A percentile compares a stretch with the other conserved stretches of the same genome.
Evolutionary conservation across 1,284 basidiomycete genomes (phyloP).

Genomic region (Microstroma glucosiphilum): DNA sequence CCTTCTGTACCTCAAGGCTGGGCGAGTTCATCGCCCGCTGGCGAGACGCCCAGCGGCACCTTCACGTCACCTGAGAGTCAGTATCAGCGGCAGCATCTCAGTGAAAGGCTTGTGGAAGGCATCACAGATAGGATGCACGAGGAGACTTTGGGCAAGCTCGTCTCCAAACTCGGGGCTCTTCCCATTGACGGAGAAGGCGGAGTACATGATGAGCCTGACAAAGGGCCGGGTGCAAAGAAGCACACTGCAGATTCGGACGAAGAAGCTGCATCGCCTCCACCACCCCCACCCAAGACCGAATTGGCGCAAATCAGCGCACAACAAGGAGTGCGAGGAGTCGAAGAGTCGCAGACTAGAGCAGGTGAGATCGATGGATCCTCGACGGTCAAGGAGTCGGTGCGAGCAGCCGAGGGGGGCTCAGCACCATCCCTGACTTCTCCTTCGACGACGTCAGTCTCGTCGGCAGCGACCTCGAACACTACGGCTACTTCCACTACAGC

Average conservation of each 20-base stretch:
- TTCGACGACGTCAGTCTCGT: neutral
- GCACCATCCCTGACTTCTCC: neutral
- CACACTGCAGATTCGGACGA: neutral
- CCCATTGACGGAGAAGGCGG: constrained; percentile 25
- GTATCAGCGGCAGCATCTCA: constrained; percentile 4
- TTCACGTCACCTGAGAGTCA: neutral
- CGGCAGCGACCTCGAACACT: neutral
- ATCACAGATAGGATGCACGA: constrained; percentile 21
- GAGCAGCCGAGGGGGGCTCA: neutral
- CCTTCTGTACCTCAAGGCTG: constrained; percentile 10
- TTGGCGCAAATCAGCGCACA: neutral
- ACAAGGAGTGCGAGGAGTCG: too few species aligned
- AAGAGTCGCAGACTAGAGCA: too few species aligned
- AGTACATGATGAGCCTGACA: constrained; percentile 7
- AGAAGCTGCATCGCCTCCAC: constrained; percentile 16
- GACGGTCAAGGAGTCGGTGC: too few species aligned
- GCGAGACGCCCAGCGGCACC: neutral
- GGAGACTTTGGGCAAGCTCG: constrained; percentile 25
- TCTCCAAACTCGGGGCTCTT: constrained; percentile 29
- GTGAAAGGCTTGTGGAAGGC: constrained; percentile 23
- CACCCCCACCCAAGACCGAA: neutral
- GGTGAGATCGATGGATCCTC: too few species aligned
- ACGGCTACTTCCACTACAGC: neutral
- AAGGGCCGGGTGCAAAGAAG: too few species aligned
- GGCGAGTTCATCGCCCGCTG: constrained; percentile 2